These are phyloP conservation scores for Diaporthe humulicola DNA, from an alignment of 2,329 filamentous ascomycete species.

Conservation along the genomic window DNA sequence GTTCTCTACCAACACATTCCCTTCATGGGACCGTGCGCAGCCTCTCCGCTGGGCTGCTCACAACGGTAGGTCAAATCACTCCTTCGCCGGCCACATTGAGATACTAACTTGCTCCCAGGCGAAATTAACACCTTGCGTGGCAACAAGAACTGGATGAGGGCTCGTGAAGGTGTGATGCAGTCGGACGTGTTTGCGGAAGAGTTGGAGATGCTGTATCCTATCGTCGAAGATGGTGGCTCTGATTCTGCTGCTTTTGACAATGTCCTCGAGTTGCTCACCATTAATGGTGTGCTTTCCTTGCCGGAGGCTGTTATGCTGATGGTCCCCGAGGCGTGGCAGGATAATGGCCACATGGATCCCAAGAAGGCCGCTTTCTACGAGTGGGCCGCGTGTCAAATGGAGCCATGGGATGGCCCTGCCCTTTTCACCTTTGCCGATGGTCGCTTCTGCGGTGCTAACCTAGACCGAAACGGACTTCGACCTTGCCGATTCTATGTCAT, in stretches of 20 bases:
- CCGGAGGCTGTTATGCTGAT: conserved; percentile 98
- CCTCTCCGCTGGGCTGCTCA: conserved; percentile 96
- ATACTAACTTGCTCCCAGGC: conserved; percentile 55
- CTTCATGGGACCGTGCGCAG: conserved; percentile 97
- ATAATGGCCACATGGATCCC: conserved; percentile 90
- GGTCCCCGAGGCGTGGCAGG: conserved; percentile 98
- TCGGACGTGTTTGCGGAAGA: conserved; percentile 94
- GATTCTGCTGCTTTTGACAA: conserved; percentile 98
- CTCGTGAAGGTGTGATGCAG: conserved; percentile 93
- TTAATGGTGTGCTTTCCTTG: conserved; percentile 94
- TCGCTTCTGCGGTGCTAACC: conserved; percentile 95
- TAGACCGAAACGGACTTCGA: conserved; percentile 94
- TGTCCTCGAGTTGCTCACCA: conserved; percentile 91
- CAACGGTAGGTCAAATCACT: conserved; percentile 75
- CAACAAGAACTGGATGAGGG: conserved; percentile 99
- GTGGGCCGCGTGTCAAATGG: conserved; percentile 99
- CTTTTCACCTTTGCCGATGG: conserved; percentile 98
- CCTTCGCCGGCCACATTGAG: not conserved
- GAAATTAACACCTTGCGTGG: conserved; percentile 98
- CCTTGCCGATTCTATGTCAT: conserved; percentile 98
- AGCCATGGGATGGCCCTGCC: conserved; percentile 97
- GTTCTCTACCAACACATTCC: conserved; percentile 98
- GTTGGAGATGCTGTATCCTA: conserved; percentile 89
- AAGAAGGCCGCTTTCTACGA: conserved; percentile 98
- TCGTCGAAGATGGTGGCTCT: conserved; percentile 96